Conservation (phyloP, 2,329 filamentous ascomycete species). For the Fonsecaea erecta region DNA sequence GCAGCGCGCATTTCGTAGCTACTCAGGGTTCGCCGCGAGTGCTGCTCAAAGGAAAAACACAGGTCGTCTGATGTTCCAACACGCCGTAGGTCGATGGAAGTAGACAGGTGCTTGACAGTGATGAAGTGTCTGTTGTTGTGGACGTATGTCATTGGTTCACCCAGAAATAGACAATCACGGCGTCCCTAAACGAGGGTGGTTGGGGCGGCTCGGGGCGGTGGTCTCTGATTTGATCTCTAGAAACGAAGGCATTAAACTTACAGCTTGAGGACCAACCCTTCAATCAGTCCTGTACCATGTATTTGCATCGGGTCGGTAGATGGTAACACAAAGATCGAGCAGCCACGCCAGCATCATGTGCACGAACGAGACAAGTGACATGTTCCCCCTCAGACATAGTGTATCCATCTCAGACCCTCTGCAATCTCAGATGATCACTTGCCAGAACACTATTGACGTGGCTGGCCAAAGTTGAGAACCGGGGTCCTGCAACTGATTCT, state of each 20-base stretch:
- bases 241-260: background rate
- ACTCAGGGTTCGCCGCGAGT: background rate
- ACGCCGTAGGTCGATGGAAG: background rate
- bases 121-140: conserved; percentile 1
- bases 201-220: background rate
- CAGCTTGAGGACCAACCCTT: background rate
- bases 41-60: background rate
- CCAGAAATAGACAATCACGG: background rate
- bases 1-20: background rate
- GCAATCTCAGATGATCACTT: background rate
- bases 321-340: background rate
- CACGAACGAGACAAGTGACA: background rate
- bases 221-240: background rate
- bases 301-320: background rate
- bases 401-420: background rate
- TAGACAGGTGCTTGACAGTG: background rate
- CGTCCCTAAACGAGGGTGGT: background rate
- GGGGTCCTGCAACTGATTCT: background rate
- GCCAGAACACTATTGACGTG: background rate
- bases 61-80: background rate
- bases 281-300: background rate
- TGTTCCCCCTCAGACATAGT: background rate
- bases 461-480: background rate
- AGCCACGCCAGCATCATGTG: background rate
- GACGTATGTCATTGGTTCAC: background rate